A percentile compares a stretch with the other conserved stretches of the same genome.
phyloP scores from a whole-genome alignment of 2,329 filamentous ascomycete species.

The Penicillium sp. region DNA sequence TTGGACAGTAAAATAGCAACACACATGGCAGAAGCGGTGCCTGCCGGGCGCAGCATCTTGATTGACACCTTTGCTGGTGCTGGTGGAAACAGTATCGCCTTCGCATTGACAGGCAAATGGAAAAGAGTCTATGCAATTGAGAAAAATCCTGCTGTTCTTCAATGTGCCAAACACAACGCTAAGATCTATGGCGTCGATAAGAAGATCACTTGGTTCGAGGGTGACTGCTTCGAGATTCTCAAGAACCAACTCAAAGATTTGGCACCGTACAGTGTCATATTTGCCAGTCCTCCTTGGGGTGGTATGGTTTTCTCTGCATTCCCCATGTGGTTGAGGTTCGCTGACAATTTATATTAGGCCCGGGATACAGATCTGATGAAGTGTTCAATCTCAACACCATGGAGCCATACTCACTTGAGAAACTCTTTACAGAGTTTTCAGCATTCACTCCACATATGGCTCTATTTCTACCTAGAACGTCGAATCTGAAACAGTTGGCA shows the following conservation, averaged over 20 bases:
- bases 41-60: constrained; percentile 57
- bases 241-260: constrained; percentile 45
- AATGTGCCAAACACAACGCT: constrained; percentile 90
- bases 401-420: constrained; percentile 72
- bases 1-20: constrained; percentile 63
- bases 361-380: constrained; percentile 57
- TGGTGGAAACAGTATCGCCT: constrained; percentile 92
- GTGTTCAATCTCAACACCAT: constrained; percentile 81
- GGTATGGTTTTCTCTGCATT: constrained; percentile 43
- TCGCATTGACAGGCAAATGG: constrained; percentile 76
- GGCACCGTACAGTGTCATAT: constrained; percentile 56
- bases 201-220: constrained; percentile 78
- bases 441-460: constrained; percentile 53
- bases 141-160: constrained; percentile 70
- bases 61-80: constrained; percentile 89
- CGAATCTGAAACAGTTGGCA: constrained; percentile 74
- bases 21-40: constrained; percentile 58
- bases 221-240: constrained; percentile 76
- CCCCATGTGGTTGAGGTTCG: neutral
- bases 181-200: constrained; percentile 72
- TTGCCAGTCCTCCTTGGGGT: constrained; percentile 70
- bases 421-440: constrained; percentile 60
- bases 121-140: constrained; percentile 83
- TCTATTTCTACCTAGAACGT: constrained; percentile 80
- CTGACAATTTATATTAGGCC: constrained; percentile 42